Conservation (phyloP, 495 filamentous ascomycete species). For the Tuber magnatum region DNA sequence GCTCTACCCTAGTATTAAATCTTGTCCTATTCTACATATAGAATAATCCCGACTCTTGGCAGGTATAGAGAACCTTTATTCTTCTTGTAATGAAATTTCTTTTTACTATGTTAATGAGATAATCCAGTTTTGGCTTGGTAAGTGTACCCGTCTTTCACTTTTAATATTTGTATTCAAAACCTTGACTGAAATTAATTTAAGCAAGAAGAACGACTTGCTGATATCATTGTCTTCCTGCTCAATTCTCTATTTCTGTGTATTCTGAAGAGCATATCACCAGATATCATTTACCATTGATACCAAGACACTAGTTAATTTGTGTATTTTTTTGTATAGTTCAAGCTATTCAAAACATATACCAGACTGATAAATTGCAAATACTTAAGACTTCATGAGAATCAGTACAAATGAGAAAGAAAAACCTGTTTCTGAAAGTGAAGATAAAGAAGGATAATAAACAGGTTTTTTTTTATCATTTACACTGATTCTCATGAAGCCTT, state of each 20-base stretch:
- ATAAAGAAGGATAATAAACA: no score
- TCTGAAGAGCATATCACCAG: background rate
- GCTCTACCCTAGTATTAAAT: background rate
- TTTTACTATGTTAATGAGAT: background rate
- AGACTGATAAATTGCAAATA: no score
- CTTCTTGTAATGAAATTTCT: conserved; percentile 1
- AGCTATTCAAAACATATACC: no score
- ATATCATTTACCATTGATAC: background rate
- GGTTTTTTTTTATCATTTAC: no score
- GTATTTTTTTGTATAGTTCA: no score
- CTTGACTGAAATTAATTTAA: background rate
- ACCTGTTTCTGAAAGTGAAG: no score
- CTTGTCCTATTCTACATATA: background rate
- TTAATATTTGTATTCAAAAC: background rate
- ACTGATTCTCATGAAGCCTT: no score
- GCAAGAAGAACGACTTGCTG: background rate
- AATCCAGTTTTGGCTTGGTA: background rate
- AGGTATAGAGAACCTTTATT: background rate
- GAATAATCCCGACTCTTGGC: background rate
- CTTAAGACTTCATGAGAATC: no score
- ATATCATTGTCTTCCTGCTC: no score
- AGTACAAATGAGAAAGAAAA: no score
- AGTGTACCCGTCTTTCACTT: background rate
- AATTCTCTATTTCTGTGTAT: no score
- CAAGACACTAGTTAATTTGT: no score